Evolutionary conservation across 495 filamentous ascomycete genomes (phyloP).

Genomic region (Neohortaea acidophila): DNA sequence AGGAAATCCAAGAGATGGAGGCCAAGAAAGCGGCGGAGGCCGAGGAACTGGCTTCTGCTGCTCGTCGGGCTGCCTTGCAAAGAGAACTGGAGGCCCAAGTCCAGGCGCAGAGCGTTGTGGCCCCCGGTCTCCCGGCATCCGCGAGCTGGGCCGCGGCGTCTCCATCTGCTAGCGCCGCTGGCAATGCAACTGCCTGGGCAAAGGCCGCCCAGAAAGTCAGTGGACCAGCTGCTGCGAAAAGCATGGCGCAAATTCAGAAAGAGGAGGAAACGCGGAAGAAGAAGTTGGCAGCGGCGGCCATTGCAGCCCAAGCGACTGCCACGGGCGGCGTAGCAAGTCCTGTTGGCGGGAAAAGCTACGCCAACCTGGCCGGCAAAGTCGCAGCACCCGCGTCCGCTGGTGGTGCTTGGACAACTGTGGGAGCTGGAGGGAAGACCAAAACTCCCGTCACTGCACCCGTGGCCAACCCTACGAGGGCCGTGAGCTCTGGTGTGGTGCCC

Average conservation of each 20-base stretch:
- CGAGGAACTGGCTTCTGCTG: conserved; percentile 68
- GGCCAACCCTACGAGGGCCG: conserved; percentile 38
- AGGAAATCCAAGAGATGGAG: conserved; percentile 92
- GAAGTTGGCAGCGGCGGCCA: conserved; percentile 38
- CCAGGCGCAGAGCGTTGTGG: conserved; percentile 30
- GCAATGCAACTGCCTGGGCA: conserved; percentile 49
- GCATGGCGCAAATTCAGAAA: conserved; percentile 86
- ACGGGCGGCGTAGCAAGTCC: conserved; percentile 34
- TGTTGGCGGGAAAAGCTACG: conserved; percentile 72
- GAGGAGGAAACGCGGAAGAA: conserved; percentile 88
- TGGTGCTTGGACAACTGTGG: conserved; percentile 87
- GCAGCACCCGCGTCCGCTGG: conserved; percentile 24
- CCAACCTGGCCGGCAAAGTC: conserved; percentile 79
- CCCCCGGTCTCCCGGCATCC: conserved; percentile 68
- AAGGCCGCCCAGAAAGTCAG: conserved; percentile 45
- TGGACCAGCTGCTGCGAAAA: conserved; percentile 45
- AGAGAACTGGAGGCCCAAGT: conserved; percentile 66
- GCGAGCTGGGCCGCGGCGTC: conserved; percentile 77
- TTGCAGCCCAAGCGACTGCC: conserved; percentile 32
- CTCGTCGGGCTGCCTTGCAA: conserved; percentile 61
- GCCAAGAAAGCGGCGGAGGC: conserved; percentile 83
- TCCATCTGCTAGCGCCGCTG: conserved; percentile 37
- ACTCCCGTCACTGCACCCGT: conserved; percentile 33
- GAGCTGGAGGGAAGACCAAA: conserved; percentile 86
- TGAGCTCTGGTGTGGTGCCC: conserved; percentile 21